Evolutionary conservation across 768 basidiomycete species (phyloP).

Genomic region (Collybia mongolica): DNA sequence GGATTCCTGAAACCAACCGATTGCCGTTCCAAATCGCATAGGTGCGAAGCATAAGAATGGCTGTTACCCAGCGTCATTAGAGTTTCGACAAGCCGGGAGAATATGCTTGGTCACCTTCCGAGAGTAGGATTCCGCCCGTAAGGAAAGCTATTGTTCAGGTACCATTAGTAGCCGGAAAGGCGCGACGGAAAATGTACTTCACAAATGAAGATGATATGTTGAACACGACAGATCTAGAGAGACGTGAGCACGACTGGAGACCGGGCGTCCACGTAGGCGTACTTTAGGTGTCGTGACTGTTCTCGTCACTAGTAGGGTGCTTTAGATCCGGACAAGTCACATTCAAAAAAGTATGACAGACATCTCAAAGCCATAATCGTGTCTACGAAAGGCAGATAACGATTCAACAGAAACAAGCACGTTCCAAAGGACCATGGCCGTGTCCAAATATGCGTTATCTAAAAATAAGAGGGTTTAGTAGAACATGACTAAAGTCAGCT

Average conservation of each 20-base stretch:
- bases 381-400: constrained; percentile 38
- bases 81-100: neutral
- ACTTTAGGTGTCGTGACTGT: no score
- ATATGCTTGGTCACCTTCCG: constrained; percentile 26
- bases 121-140: constrained; percentile 28
- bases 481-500: neutral
- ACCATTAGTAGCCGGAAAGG: no score
- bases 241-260: no score
- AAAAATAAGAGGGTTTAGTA: neutral
- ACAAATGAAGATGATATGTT: no score
- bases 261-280: no score
- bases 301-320: no score
- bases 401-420: constrained; percentile 35
- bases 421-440: constrained; percentile 26
- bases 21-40: constrained; percentile 43
- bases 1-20: constrained; percentile 28
- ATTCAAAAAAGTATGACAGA: constrained; percentile 12
- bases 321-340: no score
- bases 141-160: no score
- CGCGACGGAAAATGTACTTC: no score
- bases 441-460: constrained; percentile 35
- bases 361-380: constrained; percentile 31
- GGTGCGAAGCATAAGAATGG: constrained; percentile 40
- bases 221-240: no score
- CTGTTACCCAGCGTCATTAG: constrained; percentile 13